Conservation (phyloP, 2,329 filamentous ascomycete species). For the Trichophyton mentagrophytes region DNA sequence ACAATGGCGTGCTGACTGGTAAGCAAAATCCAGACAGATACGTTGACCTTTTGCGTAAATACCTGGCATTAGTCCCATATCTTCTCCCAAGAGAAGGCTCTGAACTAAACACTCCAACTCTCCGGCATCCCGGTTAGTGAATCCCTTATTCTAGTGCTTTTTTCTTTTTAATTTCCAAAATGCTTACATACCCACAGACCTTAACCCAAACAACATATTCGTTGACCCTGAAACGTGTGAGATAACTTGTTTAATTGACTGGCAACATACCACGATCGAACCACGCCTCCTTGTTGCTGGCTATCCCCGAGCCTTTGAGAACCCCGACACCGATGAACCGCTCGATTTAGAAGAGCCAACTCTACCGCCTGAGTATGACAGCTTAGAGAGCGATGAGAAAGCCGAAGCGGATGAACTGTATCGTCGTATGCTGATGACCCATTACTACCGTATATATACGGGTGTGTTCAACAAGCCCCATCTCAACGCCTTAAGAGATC, state of each 20-base stretch:
- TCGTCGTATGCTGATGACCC: conserved; percentile 8
- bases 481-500: conserved; percentile 7
- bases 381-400: conserved; percentile 8
- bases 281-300: conserved; percentile 10
- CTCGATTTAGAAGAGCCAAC: background rate
- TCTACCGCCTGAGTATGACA: conserved; percentile 7
- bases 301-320: conserved; percentile 10
- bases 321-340: conserved; percentile 6
- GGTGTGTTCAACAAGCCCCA: conserved; percentile 8
- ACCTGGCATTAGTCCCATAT: conserved; percentile 9
- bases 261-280: conserved; percentile 11
- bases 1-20: conserved; percentile 8
- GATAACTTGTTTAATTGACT: conserved; percentile 10
- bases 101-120: conserved; percentile 7
- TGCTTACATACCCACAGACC: no score
- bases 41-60: conserved; percentile 9
- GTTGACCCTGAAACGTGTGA: no score
- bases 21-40: conserved; percentile 6
- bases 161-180: no score
- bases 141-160: background rate
- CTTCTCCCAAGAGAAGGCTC: conserved; percentile 7
- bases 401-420: conserved; percentile 11
- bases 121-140: conserved; percentile 14
- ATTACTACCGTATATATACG: conserved; percentile 10
- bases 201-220: no score